Evolutionary conservation across 441 rosid species (phyloP).

Genomic region (Gossypium gossypioides): DNA sequence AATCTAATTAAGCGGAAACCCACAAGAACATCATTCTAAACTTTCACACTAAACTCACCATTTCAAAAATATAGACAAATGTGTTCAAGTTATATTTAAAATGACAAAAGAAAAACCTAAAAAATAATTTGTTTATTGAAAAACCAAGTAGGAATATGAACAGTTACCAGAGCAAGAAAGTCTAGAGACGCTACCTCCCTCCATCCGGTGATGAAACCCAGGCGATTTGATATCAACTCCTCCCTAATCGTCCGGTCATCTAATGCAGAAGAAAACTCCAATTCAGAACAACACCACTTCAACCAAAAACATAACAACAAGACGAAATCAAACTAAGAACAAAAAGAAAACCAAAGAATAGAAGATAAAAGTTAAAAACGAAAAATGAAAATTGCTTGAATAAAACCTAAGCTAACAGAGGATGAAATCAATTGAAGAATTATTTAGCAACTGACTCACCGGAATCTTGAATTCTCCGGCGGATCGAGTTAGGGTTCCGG

Average conservation of each 20-base stretch:
- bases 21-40: not conserved
- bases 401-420: not conserved
- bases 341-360: not conserved
- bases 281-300: conserved; percentile 7
- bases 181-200: conserved; percentile 99
- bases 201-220: conserved; percentile 84
- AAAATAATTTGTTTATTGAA: not conserved
- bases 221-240: conserved; percentile 53
- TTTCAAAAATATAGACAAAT: not conserved
- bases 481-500: conserved; percentile 59
- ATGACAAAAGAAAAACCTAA: not conserved
- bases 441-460: conserved; percentile 19
- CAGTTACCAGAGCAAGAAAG: conserved; percentile 81
- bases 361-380: not conserved
- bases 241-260: conserved; percentile 56
- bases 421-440: conserved; percentile 7
- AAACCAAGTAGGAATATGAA: conserved; percentile 52
- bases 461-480: conserved; percentile 29
- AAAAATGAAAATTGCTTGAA: not conserved
- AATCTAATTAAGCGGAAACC: not conserved
- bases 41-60: not conserved
- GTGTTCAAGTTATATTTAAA: conserved; percentile 1
- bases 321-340: not conserved
- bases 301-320: not conserved
- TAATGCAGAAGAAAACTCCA: conserved; percentile 24